Conservation (phyloP, 768 basidiomycete species). For the Russula ochroleuca region DNA sequence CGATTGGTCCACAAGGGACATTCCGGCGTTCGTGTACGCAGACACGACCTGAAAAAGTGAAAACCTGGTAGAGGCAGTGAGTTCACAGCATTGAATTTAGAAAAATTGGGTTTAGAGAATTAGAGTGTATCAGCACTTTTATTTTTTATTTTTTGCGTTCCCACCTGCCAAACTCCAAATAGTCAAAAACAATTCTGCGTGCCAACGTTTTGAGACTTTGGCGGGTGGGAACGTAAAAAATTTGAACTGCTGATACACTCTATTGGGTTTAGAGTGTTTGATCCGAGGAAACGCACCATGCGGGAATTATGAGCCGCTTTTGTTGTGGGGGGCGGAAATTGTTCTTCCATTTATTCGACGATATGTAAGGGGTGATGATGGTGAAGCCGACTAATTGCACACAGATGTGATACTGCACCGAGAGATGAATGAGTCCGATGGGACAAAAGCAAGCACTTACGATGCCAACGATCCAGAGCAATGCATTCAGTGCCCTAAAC, state of each 20-base stretch:
- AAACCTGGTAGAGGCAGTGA: slow-evolving; percentile 50
- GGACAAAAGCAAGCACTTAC: slow-evolving; percentile 38
- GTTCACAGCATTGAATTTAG: not conserved
- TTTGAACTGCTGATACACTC: too few relatives aligned
- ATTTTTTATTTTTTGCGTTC: too few relatives aligned
- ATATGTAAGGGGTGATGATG: slow-evolving; percentile 79
- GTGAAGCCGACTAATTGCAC: slow-evolving; percentile 65
- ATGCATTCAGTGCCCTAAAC: slow-evolving; percentile 74
- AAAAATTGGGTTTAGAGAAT: too few relatives aligned
- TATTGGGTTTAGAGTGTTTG: not conserved
- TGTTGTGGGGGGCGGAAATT: slow-evolving; percentile 60
- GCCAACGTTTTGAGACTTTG: too few relatives aligned
- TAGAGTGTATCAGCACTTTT: too few relatives aligned
- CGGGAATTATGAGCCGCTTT: slow-evolving; percentile 49
- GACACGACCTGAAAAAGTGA: slow-evolving; percentile 81
- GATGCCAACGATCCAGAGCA: slow-evolving; percentile 73
- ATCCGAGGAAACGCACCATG: slow-evolving; percentile 50
- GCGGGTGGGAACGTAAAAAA: too few relatives aligned
- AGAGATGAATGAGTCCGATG: slow-evolving; percentile 4
- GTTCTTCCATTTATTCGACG: slow-evolving; percentile 51
- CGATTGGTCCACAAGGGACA: slow-evolving; percentile 80
- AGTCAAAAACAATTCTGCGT: too few relatives aligned
- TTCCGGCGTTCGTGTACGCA: slow-evolving; percentile 84
- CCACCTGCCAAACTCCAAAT: too few relatives aligned
- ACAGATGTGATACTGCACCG: slow-evolving; percentile 67